phyloP scores from a whole-genome alignment of 805 yeast genomes.

The Suhomyces emberorum region DNA sequence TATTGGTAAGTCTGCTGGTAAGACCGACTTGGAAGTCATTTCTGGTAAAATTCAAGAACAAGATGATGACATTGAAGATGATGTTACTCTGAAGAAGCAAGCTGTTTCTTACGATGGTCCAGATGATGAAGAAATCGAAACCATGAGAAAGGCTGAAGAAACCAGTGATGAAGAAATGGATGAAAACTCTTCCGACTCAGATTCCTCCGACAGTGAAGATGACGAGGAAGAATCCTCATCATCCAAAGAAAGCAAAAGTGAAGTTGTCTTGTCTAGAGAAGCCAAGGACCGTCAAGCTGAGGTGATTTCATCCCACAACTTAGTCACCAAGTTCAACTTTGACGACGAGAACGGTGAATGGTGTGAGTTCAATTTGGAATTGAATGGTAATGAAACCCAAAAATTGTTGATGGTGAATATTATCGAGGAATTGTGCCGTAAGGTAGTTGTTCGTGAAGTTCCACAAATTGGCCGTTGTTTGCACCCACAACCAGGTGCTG shows the following conservation, averaged over 20 bases:
- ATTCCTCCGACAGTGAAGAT: constrained; percentile 31
- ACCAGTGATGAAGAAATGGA: constrained; percentile 67
- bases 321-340: constrained; percentile 77
- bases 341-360: constrained; percentile 87
- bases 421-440: constrained; percentile 86
- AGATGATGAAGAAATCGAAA: constrained; percentile 91
- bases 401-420: constrained; percentile 96
- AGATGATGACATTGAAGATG: constrained; percentile 59
- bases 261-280: constrained; percentile 41
- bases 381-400: constrained; percentile 74
- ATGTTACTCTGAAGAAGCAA: constrained; percentile 66
- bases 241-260: constrained; percentile 3
- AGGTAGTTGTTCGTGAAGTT: constrained; percentile 89
- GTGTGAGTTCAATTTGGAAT: constrained; percentile 87
- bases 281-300: constrained; percentile 87
- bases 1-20: constrained; percentile 70
- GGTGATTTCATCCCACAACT: constrained; percentile 67
- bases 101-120: constrained; percentile 92
- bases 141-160: constrained; percentile 79
- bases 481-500: constrained; percentile 60
- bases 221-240: constrained; percentile 27
- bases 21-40: constrained; percentile 43
- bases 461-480: constrained; percentile 90
- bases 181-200: constrained; percentile 24
- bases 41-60: constrained; percentile 35